Evolutionary conservation across 805 yeast species (phyloP).

Genomic region (Phaffomyces antillensis): DNA sequence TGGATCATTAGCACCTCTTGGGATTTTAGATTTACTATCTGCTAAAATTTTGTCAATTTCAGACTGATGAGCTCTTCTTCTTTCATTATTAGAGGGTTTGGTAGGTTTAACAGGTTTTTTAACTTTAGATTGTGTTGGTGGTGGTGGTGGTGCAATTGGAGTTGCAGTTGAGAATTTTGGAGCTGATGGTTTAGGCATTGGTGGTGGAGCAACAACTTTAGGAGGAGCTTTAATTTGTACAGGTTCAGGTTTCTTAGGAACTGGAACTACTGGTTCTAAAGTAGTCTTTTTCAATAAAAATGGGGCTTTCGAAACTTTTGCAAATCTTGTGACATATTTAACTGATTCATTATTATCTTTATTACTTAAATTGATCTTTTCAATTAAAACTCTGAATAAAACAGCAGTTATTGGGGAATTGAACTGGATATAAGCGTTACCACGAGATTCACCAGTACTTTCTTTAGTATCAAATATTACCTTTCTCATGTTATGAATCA

Average conservation of each 20-base stretch:
- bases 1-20: not conserved
- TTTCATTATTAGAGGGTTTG: not conserved
- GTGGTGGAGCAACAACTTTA: slow-evolving; percentile 3
- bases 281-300: slow-evolving; percentile 6
- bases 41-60: not conserved
- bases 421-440: slow-evolving; percentile 14
- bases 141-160: not conserved
- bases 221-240: not conserved
- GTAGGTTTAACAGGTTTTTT: not conserved
- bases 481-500: slow-evolving; percentile 3
- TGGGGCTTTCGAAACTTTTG: slow-evolving; percentile 12
- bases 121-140: not conserved
- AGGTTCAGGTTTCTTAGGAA: not conserved
- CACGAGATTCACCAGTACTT: slow-evolving; percentile 15
- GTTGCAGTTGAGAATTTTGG: not conserved
- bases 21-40: not conserved
- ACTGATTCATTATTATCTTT: slow-evolving; percentile 2
- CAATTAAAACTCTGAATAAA: slow-evolving; percentile 12
- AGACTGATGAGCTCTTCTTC: not conserved
- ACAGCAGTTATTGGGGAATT: slow-evolving; percentile 7
- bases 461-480: slow-evolving; percentile 12
- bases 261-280: not conserved
- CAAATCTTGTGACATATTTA: slow-evolving; percentile 12
- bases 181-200: not conserved
- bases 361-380: slow-evolving; percentile 8